Base-by-base conservation (phyloP, 495 filamentous ascomycete species). In the Xanthoparmelia taractica region DNA sequence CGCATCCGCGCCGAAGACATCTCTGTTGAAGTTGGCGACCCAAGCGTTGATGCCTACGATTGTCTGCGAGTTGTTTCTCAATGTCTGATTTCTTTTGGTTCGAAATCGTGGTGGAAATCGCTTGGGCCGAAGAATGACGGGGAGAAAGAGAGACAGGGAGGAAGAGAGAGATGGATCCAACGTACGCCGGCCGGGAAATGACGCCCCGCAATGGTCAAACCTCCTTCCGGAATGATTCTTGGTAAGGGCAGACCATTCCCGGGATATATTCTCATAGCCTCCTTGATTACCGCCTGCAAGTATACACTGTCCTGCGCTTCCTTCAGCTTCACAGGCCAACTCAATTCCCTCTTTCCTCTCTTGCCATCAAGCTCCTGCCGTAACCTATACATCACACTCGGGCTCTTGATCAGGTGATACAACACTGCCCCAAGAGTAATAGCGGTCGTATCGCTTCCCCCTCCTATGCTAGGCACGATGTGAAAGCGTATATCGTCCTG, bases 371-470 rank as follows among this genome's bases (percentile, higher is more conserved):
- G 67, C 58, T 85, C 84, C 0, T 68, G 34, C 8, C 74, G 74
- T 2, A 85, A 69, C 25, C 75, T 77, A 0, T 62, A 37, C 10
- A 82, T 64, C 0, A 70, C 70, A 0, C 59, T 38, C 0, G 77
- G 76, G 54, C 76, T 66, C 52, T 73, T 75, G 15, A 79, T 57
- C 7, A 85, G 73, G 61, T 79, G 62, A 68, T 84, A 83, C 58
- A 85, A 72, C 6, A 82, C 78, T 8, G 76, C 66, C 6, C 73
- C 76, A 1, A 85, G 70, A 34, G 73, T 77, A 64, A 82, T 81
- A 4, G 78, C 78, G 0, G 79, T 84, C 0, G 83, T 84, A 65
- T 86, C 82, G 3, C 76, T 79, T 0, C 84, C 82, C 0, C 82
- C 83, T 8, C 73, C 68, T 8, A 85, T 74, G 67, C 84, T 84